Evolutionary conservation across 2,329 filamentous ascomycete genomes (phyloP).

Genomic region (Teratosphaeria pseudoeucalypti): DNA sequence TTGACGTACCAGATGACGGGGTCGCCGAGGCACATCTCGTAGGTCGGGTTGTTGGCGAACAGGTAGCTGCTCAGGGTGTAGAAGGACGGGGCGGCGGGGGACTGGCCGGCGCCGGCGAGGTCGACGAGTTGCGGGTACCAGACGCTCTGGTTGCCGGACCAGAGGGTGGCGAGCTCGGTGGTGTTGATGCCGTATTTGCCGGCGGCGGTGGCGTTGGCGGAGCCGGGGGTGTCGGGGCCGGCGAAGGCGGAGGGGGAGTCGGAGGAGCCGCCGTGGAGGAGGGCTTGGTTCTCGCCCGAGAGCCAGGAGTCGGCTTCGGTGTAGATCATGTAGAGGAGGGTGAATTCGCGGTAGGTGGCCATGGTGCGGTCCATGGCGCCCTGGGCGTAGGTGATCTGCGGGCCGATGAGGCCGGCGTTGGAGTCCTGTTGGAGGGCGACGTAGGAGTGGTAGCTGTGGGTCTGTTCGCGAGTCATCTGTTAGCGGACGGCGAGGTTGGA

Average conservation of each 20-base stretch:
- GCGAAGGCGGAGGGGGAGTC: background rate
- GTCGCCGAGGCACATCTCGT: slow-evolving; percentile 22
- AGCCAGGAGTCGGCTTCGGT: slow-evolving; percentile 18
- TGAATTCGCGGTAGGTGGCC: slow-evolving; percentile 18
- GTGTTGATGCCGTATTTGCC: background rate
- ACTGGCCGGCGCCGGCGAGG: slow-evolving; percentile 7
- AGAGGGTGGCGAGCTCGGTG: slow-evolving; percentile 3
- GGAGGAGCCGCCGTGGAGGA: background rate
- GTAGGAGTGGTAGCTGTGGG: slow-evolving; percentile 19
- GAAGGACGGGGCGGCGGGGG: slow-evolving; percentile 11
- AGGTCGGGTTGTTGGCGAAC: slow-evolving; percentile 20
- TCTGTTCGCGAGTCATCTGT: background rate
- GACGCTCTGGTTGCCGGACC: slow-evolving; percentile 9
- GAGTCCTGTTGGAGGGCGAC: slow-evolving; percentile 17
- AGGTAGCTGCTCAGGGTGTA: slow-evolving; percentile 20
- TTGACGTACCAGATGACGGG: slow-evolving; percentile 24
- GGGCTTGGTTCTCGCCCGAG: slow-evolving; percentile 11
- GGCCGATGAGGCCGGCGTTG: slow-evolving; percentile 18
- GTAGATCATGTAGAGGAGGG: slow-evolving; percentile 17
- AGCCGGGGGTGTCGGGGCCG: background rate
- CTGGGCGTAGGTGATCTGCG: slow-evolving; percentile 17
- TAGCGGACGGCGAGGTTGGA: background rate
- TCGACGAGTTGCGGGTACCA: slow-evolving; percentile 17
- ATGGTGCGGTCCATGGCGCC: slow-evolving; percentile 19
- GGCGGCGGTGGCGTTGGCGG: background rate